A percentile compares a stretch with the other conserved stretches of the same genome.
Evolutionary conservation across 371 early-diverging fungal species (phyloP).

Genomic region (Blakeslea trispora): DNA sequence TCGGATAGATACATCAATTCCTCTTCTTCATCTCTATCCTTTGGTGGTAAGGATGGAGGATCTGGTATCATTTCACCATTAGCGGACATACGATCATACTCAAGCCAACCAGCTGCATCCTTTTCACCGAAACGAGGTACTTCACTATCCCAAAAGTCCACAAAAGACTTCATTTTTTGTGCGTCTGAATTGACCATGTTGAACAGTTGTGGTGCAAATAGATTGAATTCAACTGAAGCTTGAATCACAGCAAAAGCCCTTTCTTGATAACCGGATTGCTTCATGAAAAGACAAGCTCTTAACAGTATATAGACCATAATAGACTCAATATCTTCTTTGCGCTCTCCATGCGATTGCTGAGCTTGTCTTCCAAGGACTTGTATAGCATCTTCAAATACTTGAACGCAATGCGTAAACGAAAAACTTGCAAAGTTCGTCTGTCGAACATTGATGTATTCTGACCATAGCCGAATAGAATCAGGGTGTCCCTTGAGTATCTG

Average conservation of each 20-base stretch:
- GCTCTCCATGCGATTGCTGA: constrained; percentile 21
- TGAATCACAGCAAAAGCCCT: constrained; percentile 69
- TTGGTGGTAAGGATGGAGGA: neutral
- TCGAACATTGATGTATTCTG: constrained; percentile 73
- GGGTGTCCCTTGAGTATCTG: constrained; percentile 50
- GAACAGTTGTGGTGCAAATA: constrained; percentile 60
- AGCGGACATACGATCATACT: constrained; percentile 24
- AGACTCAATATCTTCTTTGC: constrained; percentile 52
- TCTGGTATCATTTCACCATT: constrained; percentile 22
- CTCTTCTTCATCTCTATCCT: constrained; percentile 20
- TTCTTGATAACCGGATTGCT: constrained; percentile 74
- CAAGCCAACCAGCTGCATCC: constrained; percentile 65
- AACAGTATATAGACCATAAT: constrained; percentile 66
- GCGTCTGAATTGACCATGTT: constrained; percentile 29
- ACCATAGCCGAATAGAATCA: constrained; percentile 66
- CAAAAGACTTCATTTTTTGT: constrained; percentile 60
- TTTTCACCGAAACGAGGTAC: constrained; percentile 76
- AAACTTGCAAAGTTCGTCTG: constrained; percentile 76
- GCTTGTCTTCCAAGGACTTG: constrained; percentile 28
- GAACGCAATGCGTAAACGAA: constrained; percentile 59
- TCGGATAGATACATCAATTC: constrained; percentile 10
- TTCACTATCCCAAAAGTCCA: constrained; percentile 80
- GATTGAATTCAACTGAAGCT: constrained; percentile 71
- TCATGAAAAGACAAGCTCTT: constrained; percentile 65
- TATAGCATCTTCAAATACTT: constrained; percentile 70